Evolutionary conservation across 169 alveolate species (phyloP).

Genomic region (Eimeria praecox): DNA sequence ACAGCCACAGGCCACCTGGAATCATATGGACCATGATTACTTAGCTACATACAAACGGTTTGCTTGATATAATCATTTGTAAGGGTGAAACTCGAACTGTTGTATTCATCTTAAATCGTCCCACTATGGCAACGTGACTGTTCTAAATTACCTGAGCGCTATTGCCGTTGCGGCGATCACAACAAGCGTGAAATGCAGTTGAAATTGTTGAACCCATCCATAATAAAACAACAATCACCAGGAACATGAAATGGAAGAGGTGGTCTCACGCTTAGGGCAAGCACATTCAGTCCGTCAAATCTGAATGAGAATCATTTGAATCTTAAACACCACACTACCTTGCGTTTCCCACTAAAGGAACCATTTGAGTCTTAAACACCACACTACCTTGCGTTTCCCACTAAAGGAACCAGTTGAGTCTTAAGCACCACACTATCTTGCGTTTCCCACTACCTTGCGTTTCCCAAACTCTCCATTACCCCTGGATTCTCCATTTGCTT

Average conservation of each 20-base stretch:
- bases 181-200: background rate
- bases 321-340: background rate
- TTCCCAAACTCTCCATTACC: background rate
- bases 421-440: too few relatives aligned
- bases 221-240: background rate
- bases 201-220: background rate
- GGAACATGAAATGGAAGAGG: background rate
- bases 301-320: background rate
- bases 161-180: background rate
- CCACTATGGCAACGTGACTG: background rate
- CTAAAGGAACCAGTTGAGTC: background rate
- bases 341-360: background rate
- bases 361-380: background rate
- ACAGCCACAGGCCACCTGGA: background rate
- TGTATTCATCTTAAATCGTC: background rate
- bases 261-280: background rate
- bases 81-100: background rate
- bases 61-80: background rate
- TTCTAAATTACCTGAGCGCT: background rate
- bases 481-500: background rate
- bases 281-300: background rate
- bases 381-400: background rate
- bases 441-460: background rate
- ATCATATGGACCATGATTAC: background rate
- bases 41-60: background rate